phyloP scores from a whole-genome alignment of 164 flowering plant species.

The Santalum album region DNA sequence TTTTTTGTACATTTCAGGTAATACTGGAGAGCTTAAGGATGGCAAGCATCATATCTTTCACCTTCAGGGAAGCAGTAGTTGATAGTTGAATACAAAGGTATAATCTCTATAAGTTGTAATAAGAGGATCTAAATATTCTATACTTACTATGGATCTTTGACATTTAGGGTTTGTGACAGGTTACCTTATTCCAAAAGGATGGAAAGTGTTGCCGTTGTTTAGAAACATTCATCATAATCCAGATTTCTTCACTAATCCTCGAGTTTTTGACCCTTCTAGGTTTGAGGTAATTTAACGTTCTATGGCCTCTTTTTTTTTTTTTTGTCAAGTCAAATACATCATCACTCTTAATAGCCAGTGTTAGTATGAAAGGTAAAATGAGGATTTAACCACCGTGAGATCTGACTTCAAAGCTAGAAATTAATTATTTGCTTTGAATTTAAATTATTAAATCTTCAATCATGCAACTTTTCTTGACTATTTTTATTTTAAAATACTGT shows the following conservation, averaged over 20 bases:
- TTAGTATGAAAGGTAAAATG: too few species aligned
- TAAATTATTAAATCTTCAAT: too few species aligned
- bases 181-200: conserved; percentile 50
- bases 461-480: background rate
- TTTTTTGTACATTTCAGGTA: too few species aligned
- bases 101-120: too few species aligned
- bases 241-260: conserved; percentile 33
- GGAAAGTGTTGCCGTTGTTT: conserved; percentile 66
- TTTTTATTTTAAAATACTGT: background rate
- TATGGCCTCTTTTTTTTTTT: too few species aligned
- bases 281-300: conserved; percentile 21
- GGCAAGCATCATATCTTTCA: conserved; percentile 45
- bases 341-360: too few species aligned
- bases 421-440: too few species aligned
- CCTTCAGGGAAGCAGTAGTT: conserved; percentile 36
- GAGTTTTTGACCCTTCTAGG: conserved; percentile 25
- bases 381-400: too few species aligned
- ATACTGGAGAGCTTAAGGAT: conserved; percentile 40
- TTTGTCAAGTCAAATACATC: too few species aligned
- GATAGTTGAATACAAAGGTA: conserved; percentile 42
- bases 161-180: conserved; percentile 21
- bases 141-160: background rate
- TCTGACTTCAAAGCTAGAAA: too few species aligned
- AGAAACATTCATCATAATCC: conserved; percentile 57
- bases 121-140: background rate